Base-by-base conservation (phyloP, 2,329 filamentous ascomycete genomes). In the Fusarium humuli region DNA sequence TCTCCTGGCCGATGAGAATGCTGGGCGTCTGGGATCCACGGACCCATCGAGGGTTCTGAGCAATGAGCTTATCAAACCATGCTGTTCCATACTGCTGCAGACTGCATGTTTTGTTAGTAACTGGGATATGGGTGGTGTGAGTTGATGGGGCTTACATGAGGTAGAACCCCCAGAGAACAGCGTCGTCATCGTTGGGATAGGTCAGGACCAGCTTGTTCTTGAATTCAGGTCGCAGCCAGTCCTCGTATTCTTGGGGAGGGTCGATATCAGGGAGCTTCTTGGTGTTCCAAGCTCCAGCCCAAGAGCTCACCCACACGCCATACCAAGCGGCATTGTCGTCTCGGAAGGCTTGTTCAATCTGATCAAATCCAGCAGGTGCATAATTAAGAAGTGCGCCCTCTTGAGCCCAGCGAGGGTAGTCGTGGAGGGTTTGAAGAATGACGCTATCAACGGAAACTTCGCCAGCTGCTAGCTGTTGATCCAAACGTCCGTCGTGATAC, bases 191-290 rank as follows among this genome's bases (percentile, higher is more conserved):
- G 62, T 88, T 87, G 12, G 86, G 87, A 59, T 88, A 88, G 0
- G 85, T 87, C 13, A 88, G 73, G 4, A 83, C 83, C 7, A 88
- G 77, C 74, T 85, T 87, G 63, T 84, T 77, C 76, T 88, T 88
- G 76, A 82, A 86, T 60, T 84, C 81, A 0, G 86, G 85, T 10
- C 81, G 78, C 5, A 85, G 74, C 57, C 80, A 83, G 62, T 86
- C 83, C 1, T 77, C 68, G 55, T 79, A 88, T 6, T 75, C 77
- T 7, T 42, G 3, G 0, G 81, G 80, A 0, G 79, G 61, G 18
- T 72, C 71, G 27, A 78, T 73, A 13, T 79, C 78, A 1, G 57
- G 62, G 2, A 82, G 73, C 65, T 74, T 74, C 2, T 71, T 52
- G 60, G 78, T 81, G 5, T 79, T 73, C 62, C 57, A 71, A 3